These are phyloP conservation scores for Tetratostichococcus sp. DNA, from an alignment of 139 green algal species.

Conservation along the genomic window DNA sequence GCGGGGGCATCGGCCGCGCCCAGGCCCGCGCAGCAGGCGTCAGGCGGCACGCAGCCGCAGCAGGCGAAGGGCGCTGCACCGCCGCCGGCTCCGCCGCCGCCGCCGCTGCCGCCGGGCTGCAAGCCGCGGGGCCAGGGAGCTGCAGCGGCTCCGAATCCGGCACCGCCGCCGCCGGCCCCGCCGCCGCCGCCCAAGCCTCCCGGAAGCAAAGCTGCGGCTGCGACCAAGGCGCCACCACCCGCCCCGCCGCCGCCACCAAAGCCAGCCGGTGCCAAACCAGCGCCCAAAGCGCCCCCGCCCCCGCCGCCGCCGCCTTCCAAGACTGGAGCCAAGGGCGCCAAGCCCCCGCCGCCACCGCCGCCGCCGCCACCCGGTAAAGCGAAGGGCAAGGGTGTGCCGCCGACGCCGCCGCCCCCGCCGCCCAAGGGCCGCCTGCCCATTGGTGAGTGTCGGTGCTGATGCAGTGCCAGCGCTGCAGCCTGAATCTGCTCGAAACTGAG, in stretches of 20 bases:
- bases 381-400: constrained; percentile 26
- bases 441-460: no score
- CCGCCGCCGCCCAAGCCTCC: not conserved
- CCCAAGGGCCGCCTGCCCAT: constrained; percentile 15
- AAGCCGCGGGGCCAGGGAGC: no score
- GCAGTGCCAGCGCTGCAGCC: no score
- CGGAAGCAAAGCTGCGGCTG: not conserved
- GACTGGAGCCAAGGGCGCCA: constrained; percentile 11
- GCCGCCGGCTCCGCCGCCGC: no score
- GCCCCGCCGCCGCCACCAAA: constrained; percentile 27
- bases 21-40: no score
- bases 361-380: constrained; percentile 31
- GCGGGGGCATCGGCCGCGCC: no score
- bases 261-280: not conserved
- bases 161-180: constrained; percentile 2
- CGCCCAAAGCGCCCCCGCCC: constrained; percentile 21
- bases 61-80: no score
- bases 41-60: no score
- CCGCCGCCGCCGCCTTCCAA: constrained; percentile 25
- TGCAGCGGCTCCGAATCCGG: not conserved
- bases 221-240: constrained; percentile 15
- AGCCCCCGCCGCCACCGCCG: constrained; percentile 7
- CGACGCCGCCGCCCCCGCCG: constrained; percentile 39
- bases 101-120: not conserved
- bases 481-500: no score